These are phyloP conservation scores for Phlebiopsis flavidoalba DNA, from an alignment of 768 basidiomycete species.

Conservation along the genomic window DNA sequence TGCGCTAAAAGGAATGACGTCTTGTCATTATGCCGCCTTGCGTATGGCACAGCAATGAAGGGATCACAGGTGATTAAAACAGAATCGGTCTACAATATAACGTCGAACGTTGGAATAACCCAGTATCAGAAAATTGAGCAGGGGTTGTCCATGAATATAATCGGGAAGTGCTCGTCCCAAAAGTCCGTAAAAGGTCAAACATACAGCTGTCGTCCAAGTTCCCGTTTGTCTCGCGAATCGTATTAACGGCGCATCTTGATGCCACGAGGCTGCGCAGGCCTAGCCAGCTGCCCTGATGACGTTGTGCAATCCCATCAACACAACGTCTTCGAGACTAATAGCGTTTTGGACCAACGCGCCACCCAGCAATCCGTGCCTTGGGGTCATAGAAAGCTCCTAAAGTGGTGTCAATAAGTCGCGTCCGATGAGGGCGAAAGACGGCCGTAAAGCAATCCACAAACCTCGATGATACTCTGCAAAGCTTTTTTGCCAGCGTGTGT, in stretches of 20 bases:
- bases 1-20: too few species aligned
- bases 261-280: not conserved
- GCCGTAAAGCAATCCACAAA: not conserved
- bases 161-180: too few species aligned
- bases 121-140: too few species aligned
- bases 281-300: not conserved
- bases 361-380: not conserved
- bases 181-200: too few species aligned
- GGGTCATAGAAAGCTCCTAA: not conserved
- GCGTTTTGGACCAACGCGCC: not conserved
- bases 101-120: too few species aligned
- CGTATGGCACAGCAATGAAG: too few species aligned
- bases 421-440: not conserved
- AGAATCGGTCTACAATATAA: too few species aligned
- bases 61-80: too few species aligned
- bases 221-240: not conserved
- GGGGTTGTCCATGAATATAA: too few species aligned
- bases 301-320: not conserved
- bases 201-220: too few species aligned
- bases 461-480: not conserved
- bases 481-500: not conserved
- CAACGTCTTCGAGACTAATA: not conserved
- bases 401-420: not conserved
- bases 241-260: not conserved
- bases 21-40: too few species aligned